Evolutionary conservation across 371 early-diverging fungal species (phyloP).

Genomic region (Mucor lusitanicus): DNA sequence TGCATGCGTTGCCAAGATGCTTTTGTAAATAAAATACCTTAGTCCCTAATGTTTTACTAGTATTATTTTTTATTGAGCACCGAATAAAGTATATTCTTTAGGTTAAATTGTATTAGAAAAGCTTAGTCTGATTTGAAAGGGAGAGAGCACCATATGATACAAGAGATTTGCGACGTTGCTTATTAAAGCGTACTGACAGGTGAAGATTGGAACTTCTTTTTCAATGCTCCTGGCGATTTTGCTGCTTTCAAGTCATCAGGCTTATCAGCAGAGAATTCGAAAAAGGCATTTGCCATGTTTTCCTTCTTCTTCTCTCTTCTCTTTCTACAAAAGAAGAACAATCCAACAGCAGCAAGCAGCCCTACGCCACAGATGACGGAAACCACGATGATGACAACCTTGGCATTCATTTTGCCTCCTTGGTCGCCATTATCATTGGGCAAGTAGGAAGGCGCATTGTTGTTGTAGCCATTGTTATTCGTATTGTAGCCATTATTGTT

Average conservation of each 20-base stretch:
- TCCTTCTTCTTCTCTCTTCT: slow-evolving; percentile 34
- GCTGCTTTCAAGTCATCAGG: slow-evolving; percentile 14
- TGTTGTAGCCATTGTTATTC: slow-evolving; percentile 7
- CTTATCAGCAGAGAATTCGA: slow-evolving; percentile 34
- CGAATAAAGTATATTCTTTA: neutral
- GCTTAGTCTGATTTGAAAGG: no score
- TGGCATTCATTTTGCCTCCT: neutral
- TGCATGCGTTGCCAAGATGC: neutral
- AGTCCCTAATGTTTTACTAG: neutral
- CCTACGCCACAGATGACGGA: slow-evolving; percentile 21
- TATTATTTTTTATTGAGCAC: neutral
- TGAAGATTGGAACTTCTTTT: slow-evolving; percentile 19
- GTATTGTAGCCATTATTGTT: slow-evolving; percentile 1
- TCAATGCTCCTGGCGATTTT: slow-evolving; percentile 12
- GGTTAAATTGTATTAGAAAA: no score
- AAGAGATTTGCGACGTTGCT: neutral
- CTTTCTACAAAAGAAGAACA: slow-evolving; percentile 23
- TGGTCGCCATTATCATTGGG: neutral
- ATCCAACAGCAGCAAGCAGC: slow-evolving; percentile 17
- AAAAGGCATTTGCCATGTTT: slow-evolving; percentile 37
- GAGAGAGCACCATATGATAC: neutral
- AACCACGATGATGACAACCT: slow-evolving; percentile 20
- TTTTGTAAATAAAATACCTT: slow-evolving; percentile 1
- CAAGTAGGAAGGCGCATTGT: neutral
- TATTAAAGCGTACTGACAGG: slow-evolving; percentile 9